These are phyloP conservation scores for Alternaria sp. DNA, from an alignment of 2,329 filamentous ascomycete species.

Conservation along the genomic window DNA sequence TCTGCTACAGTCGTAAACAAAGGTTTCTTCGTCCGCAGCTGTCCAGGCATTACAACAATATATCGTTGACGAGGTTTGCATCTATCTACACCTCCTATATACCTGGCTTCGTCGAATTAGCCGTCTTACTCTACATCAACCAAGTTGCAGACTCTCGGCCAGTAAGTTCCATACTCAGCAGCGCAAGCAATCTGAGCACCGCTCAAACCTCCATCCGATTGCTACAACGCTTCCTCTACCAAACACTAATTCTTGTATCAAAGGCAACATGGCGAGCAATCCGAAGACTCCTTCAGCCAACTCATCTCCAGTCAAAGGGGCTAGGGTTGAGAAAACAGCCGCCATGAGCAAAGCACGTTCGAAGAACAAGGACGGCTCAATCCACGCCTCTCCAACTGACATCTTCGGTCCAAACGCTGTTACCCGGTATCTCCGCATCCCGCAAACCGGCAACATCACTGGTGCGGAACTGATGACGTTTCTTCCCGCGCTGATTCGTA, in stretches of 20 bases:
- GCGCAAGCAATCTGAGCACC: background rate
- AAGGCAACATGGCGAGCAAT: background rate
- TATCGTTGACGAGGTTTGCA: background rate
- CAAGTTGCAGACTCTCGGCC: background rate
- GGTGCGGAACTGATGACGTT: conserved; percentile 7
- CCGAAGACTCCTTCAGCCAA: background rate
- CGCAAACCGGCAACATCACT: conserved; percentile 9
- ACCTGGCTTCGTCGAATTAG: background rate
- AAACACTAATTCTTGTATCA: background rate
- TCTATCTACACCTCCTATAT: background rate
- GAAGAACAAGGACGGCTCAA: background rate
- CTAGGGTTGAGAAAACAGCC: background rate
- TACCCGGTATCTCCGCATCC: background rate
- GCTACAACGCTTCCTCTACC: background rate
- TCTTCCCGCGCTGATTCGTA: background rate
- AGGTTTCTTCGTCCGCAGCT: background rate
- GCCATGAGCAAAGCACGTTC: background rate
- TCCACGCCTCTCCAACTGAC: background rate
- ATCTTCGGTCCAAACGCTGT: background rate
- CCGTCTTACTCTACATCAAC: background rate
- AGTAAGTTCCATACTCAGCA: background rate
- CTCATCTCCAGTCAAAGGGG: background rate
- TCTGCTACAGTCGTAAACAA: background rate
- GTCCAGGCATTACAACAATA: background rate
- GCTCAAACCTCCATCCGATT: background rate